Conservation (phyloP, 108 stramenopile species). For the Skeletonema marinoi region DNA sequence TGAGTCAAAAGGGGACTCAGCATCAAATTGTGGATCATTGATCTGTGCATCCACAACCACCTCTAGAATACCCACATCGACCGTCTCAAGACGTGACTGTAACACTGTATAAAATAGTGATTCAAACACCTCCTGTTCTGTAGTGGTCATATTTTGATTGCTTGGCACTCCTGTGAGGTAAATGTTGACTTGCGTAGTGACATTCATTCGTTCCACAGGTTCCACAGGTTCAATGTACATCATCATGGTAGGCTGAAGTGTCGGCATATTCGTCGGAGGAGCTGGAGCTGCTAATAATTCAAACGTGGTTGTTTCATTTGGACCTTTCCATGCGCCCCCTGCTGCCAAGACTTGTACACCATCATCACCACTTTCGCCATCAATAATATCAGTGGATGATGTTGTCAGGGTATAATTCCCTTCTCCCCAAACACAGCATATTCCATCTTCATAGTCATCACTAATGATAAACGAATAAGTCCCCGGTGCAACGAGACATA, state of each 20-base stretch:
- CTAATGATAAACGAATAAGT: conserved; percentile 29
- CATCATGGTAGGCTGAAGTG: background rate
- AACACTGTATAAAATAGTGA: conserved; percentile 23
- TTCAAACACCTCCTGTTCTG: conserved; percentile 25
- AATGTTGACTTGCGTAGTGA: conserved; percentile 8
- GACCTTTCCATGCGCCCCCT: background rate
- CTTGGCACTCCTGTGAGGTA: background rate
- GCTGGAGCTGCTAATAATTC: background rate
- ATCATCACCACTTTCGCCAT: background rate
- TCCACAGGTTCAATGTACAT: too few species aligned
- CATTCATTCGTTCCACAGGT: background rate
- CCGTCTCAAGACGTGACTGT: conserved; percentile 18
- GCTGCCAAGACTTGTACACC: background rate
- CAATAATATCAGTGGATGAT: too few species aligned
- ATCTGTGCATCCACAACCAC: conserved; percentile 23
- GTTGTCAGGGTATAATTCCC: conserved; percentile 16
- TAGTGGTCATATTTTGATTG: conserved; percentile 24
- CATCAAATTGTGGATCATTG: conserved; percentile 8
- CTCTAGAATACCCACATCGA: conserved; percentile 5
- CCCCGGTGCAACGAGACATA: background rate
- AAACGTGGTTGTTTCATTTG: background rate
- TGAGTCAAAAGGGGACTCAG: conserved; percentile 18
- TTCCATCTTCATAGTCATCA: conserved; percentile 36
- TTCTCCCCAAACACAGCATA: conserved; percentile 26
- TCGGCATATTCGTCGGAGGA: background rate